phyloP scores from a whole-genome alignment of 2,329 filamentous ascomycete genomes.

The Metarhizium humberi region DNA sequence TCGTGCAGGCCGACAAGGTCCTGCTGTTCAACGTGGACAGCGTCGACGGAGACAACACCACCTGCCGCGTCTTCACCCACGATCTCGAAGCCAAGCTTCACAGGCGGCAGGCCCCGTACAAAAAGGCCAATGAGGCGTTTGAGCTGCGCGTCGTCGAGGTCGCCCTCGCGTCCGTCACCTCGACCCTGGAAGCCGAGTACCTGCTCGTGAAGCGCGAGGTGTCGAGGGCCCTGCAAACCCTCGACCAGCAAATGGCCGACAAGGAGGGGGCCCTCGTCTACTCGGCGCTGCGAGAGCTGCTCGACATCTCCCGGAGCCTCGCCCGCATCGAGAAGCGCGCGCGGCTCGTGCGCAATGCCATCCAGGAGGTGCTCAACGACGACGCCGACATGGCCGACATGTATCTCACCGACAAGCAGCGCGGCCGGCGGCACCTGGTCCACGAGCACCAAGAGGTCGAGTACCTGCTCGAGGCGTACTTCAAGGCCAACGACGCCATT shows the following conservation, averaged over 20 bases:
- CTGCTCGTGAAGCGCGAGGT: slow-evolving; percentile 11
- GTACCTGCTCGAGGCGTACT: slow-evolving; percentile 27
- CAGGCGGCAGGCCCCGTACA: not conserved
- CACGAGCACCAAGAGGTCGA: slow-evolving; percentile 26
- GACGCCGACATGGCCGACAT: slow-evolving; percentile 26
- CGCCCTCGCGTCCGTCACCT: slow-evolving; percentile 22
- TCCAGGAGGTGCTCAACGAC: slow-evolving; percentile 23
- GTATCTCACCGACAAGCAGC: slow-evolving; percentile 22
- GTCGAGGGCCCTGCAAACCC: slow-evolving; percentile 6
- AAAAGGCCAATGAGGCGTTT: slow-evolving; percentile 15
- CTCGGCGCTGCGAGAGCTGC: slow-evolving; percentile 15
- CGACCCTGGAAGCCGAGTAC: slow-evolving; percentile 22
- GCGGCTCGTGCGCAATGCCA: slow-evolving; percentile 21
- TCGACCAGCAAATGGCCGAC: slow-evolving; percentile 4
- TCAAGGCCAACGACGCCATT: slow-evolving; percentile 23
- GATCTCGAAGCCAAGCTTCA: slow-evolving; percentile 18
- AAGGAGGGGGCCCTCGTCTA: slow-evolving; percentile 12
- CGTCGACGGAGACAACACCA: slow-evolving; percentile 1
- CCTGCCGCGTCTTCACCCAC: slow-evolving; percentile 13
- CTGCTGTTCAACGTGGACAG: slow-evolving; percentile 17
- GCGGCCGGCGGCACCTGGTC: slow-evolving; percentile 17
- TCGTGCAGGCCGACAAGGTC: slow-evolving; percentile 21
- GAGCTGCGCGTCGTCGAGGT: slow-evolving; percentile 25
- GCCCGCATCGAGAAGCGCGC: slow-evolving; percentile 21
- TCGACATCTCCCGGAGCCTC: slow-evolving; percentile 18